Percentiles rank a stretch among this genome's conserved stretches.
phyloP scores from a whole-genome alignment of 306 rosid species.

The Astragalus membranaceus region DNA sequence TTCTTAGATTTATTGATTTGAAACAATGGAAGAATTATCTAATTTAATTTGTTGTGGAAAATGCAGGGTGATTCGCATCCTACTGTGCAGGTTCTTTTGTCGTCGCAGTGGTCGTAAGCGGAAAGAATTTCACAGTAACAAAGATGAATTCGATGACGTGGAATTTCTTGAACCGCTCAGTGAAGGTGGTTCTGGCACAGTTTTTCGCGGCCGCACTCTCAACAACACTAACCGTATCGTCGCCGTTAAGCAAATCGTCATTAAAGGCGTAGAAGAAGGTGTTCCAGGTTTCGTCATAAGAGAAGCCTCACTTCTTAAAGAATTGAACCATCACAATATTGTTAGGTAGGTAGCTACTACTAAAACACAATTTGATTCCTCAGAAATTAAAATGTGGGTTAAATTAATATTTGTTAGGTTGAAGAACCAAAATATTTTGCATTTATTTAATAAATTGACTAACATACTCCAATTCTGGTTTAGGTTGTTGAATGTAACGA shows the following conservation, averaged over 20 bases:
- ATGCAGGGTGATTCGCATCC: neutral
- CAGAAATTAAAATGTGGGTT: too few relatives aligned
- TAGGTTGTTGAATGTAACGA: neutral
- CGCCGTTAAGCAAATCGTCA: neutral
- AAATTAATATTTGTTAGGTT: too few relatives aligned
- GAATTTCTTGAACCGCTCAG: neutral
- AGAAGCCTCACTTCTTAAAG: neutral
- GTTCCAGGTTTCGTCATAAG: neutral
- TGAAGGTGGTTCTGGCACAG: neutral
- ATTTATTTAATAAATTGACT: too few relatives aligned
- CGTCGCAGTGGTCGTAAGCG: too few relatives aligned
- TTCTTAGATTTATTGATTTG: too few relatives aligned
- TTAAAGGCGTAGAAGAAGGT: fast-evolving
- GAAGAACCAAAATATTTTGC: too few relatives aligned
- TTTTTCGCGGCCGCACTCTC: neutral
- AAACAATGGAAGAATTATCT: too few relatives aligned
- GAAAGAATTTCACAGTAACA: neutral
- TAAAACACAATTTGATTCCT: too few relatives aligned
- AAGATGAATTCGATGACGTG: neutral
- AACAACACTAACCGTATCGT: neutral
- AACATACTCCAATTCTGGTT: too few relatives aligned
- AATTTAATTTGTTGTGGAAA: too few relatives aligned
- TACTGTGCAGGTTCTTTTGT: neutral
- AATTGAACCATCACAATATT: neutral
- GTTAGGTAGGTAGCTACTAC: too few relatives aligned